A percentile compares a stretch with the other conserved stretches of the same genome.
Conservation (phyloP, 2,329 filamentous ascomycete species). For the Penicillium sp. region DNA sequence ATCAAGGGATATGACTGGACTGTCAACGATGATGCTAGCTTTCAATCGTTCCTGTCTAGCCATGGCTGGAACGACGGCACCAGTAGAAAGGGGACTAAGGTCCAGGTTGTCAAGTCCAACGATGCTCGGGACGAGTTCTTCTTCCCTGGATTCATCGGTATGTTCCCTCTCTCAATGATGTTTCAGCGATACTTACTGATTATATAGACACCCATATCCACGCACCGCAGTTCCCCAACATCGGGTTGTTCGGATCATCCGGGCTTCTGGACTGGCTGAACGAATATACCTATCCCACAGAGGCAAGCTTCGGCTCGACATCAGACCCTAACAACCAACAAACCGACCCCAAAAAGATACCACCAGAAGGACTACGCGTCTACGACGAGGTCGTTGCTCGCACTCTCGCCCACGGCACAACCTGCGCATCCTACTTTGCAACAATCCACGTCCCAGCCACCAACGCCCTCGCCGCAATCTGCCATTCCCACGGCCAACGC, state of each 20-base stretch:
- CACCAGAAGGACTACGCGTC: conserved; percentile 52
- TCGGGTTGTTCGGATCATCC: conserved; percentile 89
- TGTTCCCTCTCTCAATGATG: conserved; percentile 17
- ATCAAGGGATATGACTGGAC: conserved; percentile 24
- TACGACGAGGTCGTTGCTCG: conserved; percentile 80
- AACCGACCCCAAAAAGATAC: conserved; percentile 31
- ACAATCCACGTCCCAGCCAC: conserved; percentile 86
- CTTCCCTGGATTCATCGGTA: conserved; percentile 57
- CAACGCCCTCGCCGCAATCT: conserved; percentile 85
- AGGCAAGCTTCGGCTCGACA: conserved; percentile 69
- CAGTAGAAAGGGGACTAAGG: conserved; percentile 19
- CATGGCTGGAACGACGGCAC: conserved; percentile 20
- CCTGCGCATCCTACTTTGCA: conserved; percentile 89
- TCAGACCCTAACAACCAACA: conserved; percentile 25
- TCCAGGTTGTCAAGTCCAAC: conserved; percentile 46
- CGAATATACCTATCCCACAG: conserved; percentile 93
- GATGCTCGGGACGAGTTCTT: conserved; percentile 52
- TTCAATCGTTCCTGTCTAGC: conserved; percentile 22
- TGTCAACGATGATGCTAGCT: conserved; percentile 22
- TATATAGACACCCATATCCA: conserved; percentile 87
- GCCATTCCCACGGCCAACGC: conserved; percentile 78
- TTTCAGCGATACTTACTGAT: not conserved
- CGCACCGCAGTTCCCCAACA: conserved; percentile 92
- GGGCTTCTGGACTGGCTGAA: conserved; percentile 93
- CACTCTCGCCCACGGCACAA: conserved; percentile 88